Evolutionary conservation across 129 eudicot species (phyloP), one percentile per base, ranked within the genome.

Genomic region (Escallonia rubra): DNA sequence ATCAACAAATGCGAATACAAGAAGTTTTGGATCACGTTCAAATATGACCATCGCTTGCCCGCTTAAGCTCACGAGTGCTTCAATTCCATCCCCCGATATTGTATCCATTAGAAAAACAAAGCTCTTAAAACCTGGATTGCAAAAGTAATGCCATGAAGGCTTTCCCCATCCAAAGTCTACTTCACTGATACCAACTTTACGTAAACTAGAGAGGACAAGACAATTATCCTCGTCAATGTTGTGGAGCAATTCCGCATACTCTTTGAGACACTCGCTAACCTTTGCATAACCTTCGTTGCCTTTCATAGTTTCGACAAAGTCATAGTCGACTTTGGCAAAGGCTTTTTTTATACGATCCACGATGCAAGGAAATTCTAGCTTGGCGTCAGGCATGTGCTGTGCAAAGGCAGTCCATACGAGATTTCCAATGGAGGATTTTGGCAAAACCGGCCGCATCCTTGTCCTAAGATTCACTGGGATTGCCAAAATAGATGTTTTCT

Each of bases 91-190:
- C 1, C 79, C 80, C 56, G 38, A 15, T 39, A 47, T 54, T 1
- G 74, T 69, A 9, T 76, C 80, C 51, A 56, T 13, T 50, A 76
- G 34, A 43, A 9, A n/a, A 34, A 69, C 4, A 3, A 63, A 13
- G 3, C 63, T 66, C 34, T 3, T 9, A 4, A 15, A 11, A 43
- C 14, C 2, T 39, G 47, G 43, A 4, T 53, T 45, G 10, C 16
- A 23, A 23, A 23, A n/a, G 7, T 54, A 55, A 4, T 62, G 59
- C 80, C 75, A 76, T 5, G 8, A n/a, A 2, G 80, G 71, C 38
- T 69, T 76, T 9, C 80, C 80, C 75, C 75, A 76, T 3, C 80
- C 80, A 16, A 76, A 76, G 58, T 76, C 75, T 34, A 45, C 75
- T 34, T 69, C 75, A 55, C 69, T 63, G 14, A 69, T 46, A 10